Evolutionary conservation across 2,329 filamentous ascomycete genomes (phyloP).

Genomic region (Phoma sp.): DNA sequence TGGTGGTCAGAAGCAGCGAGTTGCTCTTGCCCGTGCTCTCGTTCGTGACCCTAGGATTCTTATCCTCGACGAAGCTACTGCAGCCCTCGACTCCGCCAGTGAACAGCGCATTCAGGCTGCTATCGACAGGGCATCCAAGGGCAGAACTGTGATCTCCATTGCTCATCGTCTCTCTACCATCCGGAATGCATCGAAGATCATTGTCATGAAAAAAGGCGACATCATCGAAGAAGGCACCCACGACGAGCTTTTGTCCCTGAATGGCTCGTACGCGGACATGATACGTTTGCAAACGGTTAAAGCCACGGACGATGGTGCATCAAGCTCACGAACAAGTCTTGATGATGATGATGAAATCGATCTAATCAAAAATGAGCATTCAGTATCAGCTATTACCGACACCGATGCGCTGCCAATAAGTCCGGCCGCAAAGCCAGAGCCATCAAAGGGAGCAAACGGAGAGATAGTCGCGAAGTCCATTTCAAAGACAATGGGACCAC

Average conservation of each 20-base stretch:
- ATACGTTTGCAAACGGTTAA: slow-evolving; percentile 55
- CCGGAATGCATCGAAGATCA: slow-evolving; percentile 44
- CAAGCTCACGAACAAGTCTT: slow-evolving; percentile 30
- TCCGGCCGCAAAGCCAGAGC: slow-evolving; percentile 4
- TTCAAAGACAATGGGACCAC: slow-evolving; percentile 44
- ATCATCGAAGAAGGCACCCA: slow-evolving; percentile 49
- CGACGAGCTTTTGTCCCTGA: slow-evolving; percentile 38
- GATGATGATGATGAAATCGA: slow-evolving; percentile 31
- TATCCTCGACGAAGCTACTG: slow-evolving; percentile 68
- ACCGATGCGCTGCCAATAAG: slow-evolving; percentile 3
- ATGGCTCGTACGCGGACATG: slow-evolving; percentile 58
- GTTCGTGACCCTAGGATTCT: slow-evolving; percentile 64
- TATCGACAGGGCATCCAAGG: slow-evolving; percentile 42
- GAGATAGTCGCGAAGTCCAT: slow-evolving; percentile 35
- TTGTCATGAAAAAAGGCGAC: slow-evolving; percentile 48
- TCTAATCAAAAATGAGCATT: slow-evolving; percentile 28
- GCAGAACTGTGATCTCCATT: slow-evolving; percentile 48
- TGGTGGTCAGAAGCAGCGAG: slow-evolving; percentile 64
- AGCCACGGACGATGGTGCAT: slow-evolving; percentile 47
- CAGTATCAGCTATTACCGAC: slow-evolving; percentile 17
- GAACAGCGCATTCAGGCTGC: slow-evolving; percentile 61
- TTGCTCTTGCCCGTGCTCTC: slow-evolving; percentile 63
- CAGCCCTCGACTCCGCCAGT: slow-evolving; percentile 64
- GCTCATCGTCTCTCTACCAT: slow-evolving; percentile 50
- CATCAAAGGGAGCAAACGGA: slow-evolving; percentile 19